phyloP scores from a whole-genome alignment of 2,329 filamentous ascomycete species.

The Thelonectria discophora region DNA sequence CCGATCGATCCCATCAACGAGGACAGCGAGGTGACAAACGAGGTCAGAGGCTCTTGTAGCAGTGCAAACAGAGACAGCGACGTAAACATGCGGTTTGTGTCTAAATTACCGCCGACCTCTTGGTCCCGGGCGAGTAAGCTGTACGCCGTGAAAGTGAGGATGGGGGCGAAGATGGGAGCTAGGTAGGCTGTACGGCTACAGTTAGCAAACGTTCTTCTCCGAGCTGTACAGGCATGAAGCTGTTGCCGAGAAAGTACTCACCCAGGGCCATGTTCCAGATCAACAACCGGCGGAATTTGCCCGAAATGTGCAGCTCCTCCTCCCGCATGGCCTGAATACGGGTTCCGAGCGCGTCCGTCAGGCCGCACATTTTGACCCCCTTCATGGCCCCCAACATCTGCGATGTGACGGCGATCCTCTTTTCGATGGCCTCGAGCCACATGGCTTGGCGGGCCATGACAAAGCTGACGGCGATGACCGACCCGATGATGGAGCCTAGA shows the following conservation, averaged over 20 bases:
- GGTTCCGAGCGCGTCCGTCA: slow-evolving; percentile 18
- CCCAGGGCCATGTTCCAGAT: slow-evolving; percentile 33
- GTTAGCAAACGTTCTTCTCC: not conserved
- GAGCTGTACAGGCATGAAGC: not conserved
- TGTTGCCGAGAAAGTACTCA: slow-evolving; percentile 18
- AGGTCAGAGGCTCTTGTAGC: slow-evolving; percentile 23
- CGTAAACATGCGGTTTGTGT: slow-evolving; percentile 33
- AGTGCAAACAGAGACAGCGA: slow-evolving; percentile 30
- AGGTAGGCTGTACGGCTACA: slow-evolving; percentile 15
- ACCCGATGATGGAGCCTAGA: slow-evolving; percentile 36
- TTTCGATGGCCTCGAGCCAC: slow-evolving; percentile 44
- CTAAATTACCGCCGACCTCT: slow-evolving; percentile 18
- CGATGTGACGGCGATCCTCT: slow-evolving; percentile 41
- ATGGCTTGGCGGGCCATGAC: slow-evolving; percentile 37
- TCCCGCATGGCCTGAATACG: slow-evolving; percentile 14
- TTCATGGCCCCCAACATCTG: slow-evolving; percentile 44
- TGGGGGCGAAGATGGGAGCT: slow-evolving; percentile 30
- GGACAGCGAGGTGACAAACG: slow-evolving; percentile 24
- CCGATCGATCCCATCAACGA: slow-evolving; percentile 32
- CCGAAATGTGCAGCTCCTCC: slow-evolving; percentile 24
- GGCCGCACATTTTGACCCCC: slow-evolving; percentile 46
- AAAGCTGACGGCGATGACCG: slow-evolving; percentile 38
- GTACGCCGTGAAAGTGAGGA: slow-evolving; percentile 29
- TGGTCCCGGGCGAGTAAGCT: slow-evolving; percentile 26
- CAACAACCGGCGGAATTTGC: slow-evolving; percentile 28